These are phyloP conservation scores for Testicularia cyperi DNA, from an alignment of 1,284 basidiomycete genomes.

Conservation along the genomic window DNA sequence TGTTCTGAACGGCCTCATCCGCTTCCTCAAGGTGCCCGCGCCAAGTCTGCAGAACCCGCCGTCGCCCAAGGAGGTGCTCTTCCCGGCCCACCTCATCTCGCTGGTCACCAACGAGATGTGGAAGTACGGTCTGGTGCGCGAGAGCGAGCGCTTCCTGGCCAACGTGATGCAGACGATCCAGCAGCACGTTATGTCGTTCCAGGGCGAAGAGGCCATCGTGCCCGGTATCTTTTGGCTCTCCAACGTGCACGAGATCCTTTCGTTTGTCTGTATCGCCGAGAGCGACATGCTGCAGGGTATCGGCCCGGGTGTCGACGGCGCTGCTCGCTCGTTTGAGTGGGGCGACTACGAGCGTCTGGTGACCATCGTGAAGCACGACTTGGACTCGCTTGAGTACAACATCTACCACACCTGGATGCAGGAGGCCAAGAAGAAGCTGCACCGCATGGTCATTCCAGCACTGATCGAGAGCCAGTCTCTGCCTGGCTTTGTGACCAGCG, in stretches of 20 bases:
- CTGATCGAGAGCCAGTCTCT: slow-evolving; percentile 95
- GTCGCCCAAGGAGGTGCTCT: slow-evolving; percentile 93
- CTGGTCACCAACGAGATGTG: slow-evolving; percentile 99
- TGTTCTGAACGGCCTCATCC: slow-evolving; percentile 84
- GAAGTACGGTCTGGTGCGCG: slow-evolving; percentile 95
- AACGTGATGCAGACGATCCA: slow-evolving; percentile 99
- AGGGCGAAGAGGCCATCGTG: slow-evolving; percentile 88
- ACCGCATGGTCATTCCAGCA: slow-evolving; percentile 98
- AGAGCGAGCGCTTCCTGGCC: slow-evolving; percentile 95
- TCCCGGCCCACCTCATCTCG: slow-evolving; percentile 98
- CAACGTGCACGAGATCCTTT: slow-evolving; percentile 99
- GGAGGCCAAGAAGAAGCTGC: slow-evolving; percentile 93
- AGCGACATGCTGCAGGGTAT: slow-evolving; percentile 97
- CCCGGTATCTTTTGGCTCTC: slow-evolving; percentile 99
- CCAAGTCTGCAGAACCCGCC: slow-evolving; percentile 88
- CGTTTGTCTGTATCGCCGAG: slow-evolving; percentile 97
- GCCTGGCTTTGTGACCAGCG: slow-evolving; percentile 94
- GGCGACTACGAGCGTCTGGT: slow-evolving; percentile 94
- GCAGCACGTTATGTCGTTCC: slow-evolving; percentile 90
- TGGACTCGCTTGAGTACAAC: slow-evolving; percentile 98
- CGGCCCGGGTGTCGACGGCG: slow-evolving; percentile 84
- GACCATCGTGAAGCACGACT: slow-evolving; percentile 95
- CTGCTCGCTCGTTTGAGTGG: slow-evolving; percentile 92
- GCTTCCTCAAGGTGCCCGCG: slow-evolving; percentile 87
- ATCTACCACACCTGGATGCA: slow-evolving; percentile 99